Evolutionary conservation across 306 rosid genomes (phyloP), one percentile per base, ranked within the genome.

Genomic region (Prunus dulcis): DNA sequence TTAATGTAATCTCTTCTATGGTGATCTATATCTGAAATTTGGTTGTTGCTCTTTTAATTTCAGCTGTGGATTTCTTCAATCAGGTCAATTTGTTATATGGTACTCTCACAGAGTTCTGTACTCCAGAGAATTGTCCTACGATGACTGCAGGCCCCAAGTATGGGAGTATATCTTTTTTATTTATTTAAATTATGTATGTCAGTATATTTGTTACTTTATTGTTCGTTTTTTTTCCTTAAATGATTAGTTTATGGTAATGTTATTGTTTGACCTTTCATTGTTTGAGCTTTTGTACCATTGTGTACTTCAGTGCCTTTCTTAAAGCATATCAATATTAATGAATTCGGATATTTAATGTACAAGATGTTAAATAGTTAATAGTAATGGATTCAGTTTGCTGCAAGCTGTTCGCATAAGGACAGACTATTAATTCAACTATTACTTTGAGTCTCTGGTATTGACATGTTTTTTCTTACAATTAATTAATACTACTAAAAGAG

Each of bases 61-160:
- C 97, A 96, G 98, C 98, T 78, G 99, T 96, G 73, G 99, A 96
- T 89, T 96, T 96, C 87, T 96, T 96, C 94, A 96, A 96, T 86
- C 99, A 96, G 88, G 98, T 92, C 93, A 93, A 96, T 88, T 92
- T 96, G 88, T 95, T 96, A 43, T 96, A 82, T 81, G 98, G 98
- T 68, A 96, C 99, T 84, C 98, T 96, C 84, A 96, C 97, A 68
- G 99, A 92, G 84, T 96, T 96, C 88, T 96, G 98, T 74, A 96
- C 96, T 77, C 81, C 97, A 9, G 96, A 96, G 84, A 93, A 84
- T 87, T 96, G 99, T 76, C 97, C 97, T 69, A 96, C 99, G 70
- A 96, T 96, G 99, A 89, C 97, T 82, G 99, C 98, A 51, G 99
- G 99, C 77, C 99, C 99, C 81, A 96, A 96, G 99, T 96, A 96